These are phyloP conservation scores for Amanita polypyramis DNA, from an alignment of 768 basidiomycete genomes.

Conservation along the genomic window DNA sequence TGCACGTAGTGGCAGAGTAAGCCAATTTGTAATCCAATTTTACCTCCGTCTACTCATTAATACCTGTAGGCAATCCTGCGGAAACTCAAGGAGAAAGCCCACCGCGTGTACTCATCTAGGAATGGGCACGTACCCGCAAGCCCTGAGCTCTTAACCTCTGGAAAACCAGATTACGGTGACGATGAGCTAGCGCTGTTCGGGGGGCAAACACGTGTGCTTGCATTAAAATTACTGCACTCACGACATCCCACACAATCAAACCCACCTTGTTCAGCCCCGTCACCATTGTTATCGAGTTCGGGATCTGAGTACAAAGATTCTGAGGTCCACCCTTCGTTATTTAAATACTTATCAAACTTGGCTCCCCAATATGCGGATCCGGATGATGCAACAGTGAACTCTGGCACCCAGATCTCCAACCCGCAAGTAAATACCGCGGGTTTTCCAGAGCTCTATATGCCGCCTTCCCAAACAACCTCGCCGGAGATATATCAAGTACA, in stretches of 20 bases:
- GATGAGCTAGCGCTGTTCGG: constrained; percentile 66
- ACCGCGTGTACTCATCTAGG: constrained; percentile 28
- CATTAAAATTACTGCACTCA: constrained; percentile 22
- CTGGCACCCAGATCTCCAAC: too few species aligned
- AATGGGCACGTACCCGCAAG: background rate
- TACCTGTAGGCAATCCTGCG: constrained; percentile 37
- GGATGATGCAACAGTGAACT: too few species aligned
- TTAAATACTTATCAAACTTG: constrained; percentile 37
- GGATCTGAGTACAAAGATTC: constrained; percentile 13
- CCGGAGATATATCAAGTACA: too few species aligned
- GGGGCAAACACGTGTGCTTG: constrained; percentile 54
- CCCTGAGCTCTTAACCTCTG: background rate
- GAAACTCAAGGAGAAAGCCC: constrained; percentile 57
- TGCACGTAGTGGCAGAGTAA: constrained; percentile 55
- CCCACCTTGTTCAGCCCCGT: background rate
- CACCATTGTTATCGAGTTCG: background rate
- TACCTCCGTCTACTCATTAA: too few species aligned
- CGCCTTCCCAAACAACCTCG: too few species aligned
- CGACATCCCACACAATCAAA: background rate
- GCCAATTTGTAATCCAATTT: constrained; percentile 13
- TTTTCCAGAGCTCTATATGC: too few species aligned
- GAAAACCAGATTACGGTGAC: constrained; percentile 22
- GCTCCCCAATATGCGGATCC: constrained; percentile 25
- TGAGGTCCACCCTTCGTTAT: constrained; percentile 55
- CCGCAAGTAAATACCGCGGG: too few species aligned